A percentile compares a stretch with the other conserved stretches of the same genome.
phyloP scores from a whole-genome alignment of 495 filamentous ascomycete genomes.

The Tuber calosporum region DNA sequence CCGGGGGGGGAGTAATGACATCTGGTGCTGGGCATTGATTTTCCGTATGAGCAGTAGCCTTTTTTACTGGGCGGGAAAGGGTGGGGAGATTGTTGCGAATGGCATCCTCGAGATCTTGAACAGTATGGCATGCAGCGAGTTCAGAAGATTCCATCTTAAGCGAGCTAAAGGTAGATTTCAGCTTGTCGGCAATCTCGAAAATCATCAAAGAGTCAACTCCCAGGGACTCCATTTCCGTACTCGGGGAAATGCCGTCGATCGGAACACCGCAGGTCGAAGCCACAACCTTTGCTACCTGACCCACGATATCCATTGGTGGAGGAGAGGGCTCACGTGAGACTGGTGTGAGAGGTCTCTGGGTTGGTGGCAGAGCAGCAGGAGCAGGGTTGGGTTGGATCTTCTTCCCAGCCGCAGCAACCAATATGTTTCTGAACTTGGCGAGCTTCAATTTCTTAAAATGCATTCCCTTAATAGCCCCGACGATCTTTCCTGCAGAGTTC shows the following conservation, averaged over 20 bases:
- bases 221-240: slow-evolving; percentile 51
- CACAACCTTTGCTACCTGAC: slow-evolving; percentile 47
- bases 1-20: slow-evolving; percentile 22
- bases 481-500: slow-evolving; percentile 26
- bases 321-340: slow-evolving; percentile 9
- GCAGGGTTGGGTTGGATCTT: slow-evolving; percentile 1
- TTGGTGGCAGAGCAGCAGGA: slow-evolving; percentile 8
- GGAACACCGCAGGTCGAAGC: slow-evolving; percentile 62
- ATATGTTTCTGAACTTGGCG: slow-evolving; percentile 25
- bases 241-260: slow-evolving; percentile 55
- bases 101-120: slow-evolving; percentile 44
- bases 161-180: slow-evolving; percentile 55
- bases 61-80: slow-evolving; percentile 5
- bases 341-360: slow-evolving; percentile 1
- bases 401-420: slow-evolving; percentile 22
- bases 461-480: slow-evolving; percentile 31
- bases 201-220: slow-evolving; percentile 59
- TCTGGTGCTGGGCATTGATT: slow-evolving; percentile 8
- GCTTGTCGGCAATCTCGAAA: slow-evolving; percentile 50
- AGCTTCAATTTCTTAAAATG: slow-evolving; percentile 34
- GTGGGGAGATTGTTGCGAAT: slow-evolving; percentile 33
- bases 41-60: neutral
- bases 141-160: slow-evolving; percentile 47
- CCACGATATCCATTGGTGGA: slow-evolving; percentile 19
- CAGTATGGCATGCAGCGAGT: slow-evolving; percentile 52